Base-by-base conservation (phyloP, 805 yeast species). In the Alloascoidea hylecoeti region DNA sequence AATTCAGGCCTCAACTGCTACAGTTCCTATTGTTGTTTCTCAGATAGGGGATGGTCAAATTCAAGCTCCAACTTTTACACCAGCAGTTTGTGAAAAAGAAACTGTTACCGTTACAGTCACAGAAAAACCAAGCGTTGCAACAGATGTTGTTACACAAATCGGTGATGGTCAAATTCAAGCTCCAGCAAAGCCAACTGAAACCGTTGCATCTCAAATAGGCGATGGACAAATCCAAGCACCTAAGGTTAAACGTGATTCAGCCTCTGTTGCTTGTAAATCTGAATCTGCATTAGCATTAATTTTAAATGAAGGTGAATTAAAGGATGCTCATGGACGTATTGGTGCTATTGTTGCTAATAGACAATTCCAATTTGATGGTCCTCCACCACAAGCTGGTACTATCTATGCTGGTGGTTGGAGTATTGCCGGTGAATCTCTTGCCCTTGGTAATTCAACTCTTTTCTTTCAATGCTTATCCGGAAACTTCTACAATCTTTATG, bases 311-410 rank as follows among this genome's bases (percentile, higher is more conserved):
- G 58, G 74, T 46, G 50, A 72, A 36, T 63, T 80, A 50, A 67
- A 61, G 9, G 89, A 79, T 51, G 53, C 67, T 27, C 46, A 61
- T 43, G 80, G 80, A 35, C 74, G 89, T 69, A 60, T 79, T 46
- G 88, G 88, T 48, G 71, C 85, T 37, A 77, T 79, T 59, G 89
- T 79, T 49, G 76, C 86, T 39, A 79, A 78, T 75, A 68, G 80
- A 65, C 89, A 79, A 64, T 75, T 77, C 70, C 84, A 76, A 61
- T 76, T 75, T 53, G 83, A 78, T 54, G 83, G 83, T 55, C 82
- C 82, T 41, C 78, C 82, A 62, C 86, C 88, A 52, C 89, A 79
- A 66, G 83, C 80, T 23, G 82, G 81, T 58, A 67, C 81, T 41
- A 68, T 75, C 48, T 71, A 67, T 50, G 78, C 81, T 45, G 71